These are phyloP conservation scores for Zygosaccharomyces sapae DNA, from an alignment of 1,139 yeast genomes.

Conservation along the genomic window DNA sequence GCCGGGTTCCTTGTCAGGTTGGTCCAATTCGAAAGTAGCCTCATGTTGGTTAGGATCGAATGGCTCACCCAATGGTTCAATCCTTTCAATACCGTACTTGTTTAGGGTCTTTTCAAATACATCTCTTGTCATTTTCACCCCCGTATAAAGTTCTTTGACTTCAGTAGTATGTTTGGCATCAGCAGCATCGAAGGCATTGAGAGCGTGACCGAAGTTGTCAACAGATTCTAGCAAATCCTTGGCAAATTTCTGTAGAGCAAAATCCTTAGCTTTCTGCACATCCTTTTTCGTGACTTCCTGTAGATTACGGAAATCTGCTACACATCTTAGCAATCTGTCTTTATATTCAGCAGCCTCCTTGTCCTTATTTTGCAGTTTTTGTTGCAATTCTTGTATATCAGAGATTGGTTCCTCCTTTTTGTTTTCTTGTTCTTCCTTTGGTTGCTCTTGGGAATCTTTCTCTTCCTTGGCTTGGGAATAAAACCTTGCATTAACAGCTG, in stretches of 20 bases:
- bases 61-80: slow-evolving; percentile 77
- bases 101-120: slow-evolving; percentile 80
- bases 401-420: slow-evolving; percentile 22
- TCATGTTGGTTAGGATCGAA: slow-evolving; percentile 93
- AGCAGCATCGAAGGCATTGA: slow-evolving; percentile 66
- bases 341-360: slow-evolving; percentile 79
- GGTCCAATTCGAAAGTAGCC: slow-evolving; percentile 85
- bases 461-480: slow-evolving; percentile 29
- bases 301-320: slow-evolving; percentile 90
- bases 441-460: slow-evolving; percentile 14
- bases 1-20: slow-evolving; percentile 88
- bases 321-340: slow-evolving; percentile 75
- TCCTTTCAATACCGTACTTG: slow-evolving; percentile 74
- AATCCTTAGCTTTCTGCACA: slow-evolving; percentile 80
- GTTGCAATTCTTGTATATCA: slow-evolving; percentile 44
- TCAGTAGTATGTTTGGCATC: slow-evolving; percentile 55
- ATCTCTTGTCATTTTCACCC: slow-evolving; percentile 86
- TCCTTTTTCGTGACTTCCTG: slow-evolving; percentile 90
- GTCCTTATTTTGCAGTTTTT: slow-evolving; percentile 61
- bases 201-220: slow-evolving; percentile 87
- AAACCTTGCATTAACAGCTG: slow-evolving; percentile 15
- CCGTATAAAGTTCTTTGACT: slow-evolving; percentile 75
- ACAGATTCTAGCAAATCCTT: slow-evolving; percentile 84
- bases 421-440: slow-evolving; percentile 10
- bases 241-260: slow-evolving; percentile 89